Base-by-base conservation (phyloP, 176 grass and related monocot genomes). In the Canna indica region DNA sequence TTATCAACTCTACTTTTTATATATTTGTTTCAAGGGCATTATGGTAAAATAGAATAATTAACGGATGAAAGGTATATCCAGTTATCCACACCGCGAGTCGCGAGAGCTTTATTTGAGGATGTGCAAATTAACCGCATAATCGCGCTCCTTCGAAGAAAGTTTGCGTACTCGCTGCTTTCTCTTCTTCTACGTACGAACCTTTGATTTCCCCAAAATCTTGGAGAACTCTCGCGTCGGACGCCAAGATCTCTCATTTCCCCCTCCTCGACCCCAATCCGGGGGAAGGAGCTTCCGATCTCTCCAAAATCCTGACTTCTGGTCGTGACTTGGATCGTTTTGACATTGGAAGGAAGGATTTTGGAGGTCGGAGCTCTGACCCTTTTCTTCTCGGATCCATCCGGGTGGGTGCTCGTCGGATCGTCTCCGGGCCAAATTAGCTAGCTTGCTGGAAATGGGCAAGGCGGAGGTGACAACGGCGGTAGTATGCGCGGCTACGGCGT, bases 401-500 rank as follows among this genome's bases (percentile, higher is more conserved):
- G n/a, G 16, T 4, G 36, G 34, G 24, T 27, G 18, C 24, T 46
- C 28, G 67, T 70, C 25, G 14, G 28, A 70, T 36, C 27, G 13
- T 14, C 42, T 70, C 26, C 41, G 42, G 20, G 2, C 35, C 18
- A 10, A 7, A 1, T 20, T 66, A 22, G 18, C 34, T 66, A 22
- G 18, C 18, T 32, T 2, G 7, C 38, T 12, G 60, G 64, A 36
- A 25, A 84, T 76, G 73, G 60, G 70, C n/a, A 74, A 72, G 56
- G 64, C 79, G 64, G 77, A 61, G 46, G 68, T 84, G 17, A 77
- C 54, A 20, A 77, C 74, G 62, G 77, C 76, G 29, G 76, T 73
- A 24, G 82, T 70, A 24, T 84, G 82, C 62, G 71, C 76, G 25
- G 76, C 71, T 39, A 76, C 71, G 1, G 76, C 82, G 17, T 84